Conservation (phyloP, 768 basidiomycete genomes). For the Boletus reticulatus region DNA sequence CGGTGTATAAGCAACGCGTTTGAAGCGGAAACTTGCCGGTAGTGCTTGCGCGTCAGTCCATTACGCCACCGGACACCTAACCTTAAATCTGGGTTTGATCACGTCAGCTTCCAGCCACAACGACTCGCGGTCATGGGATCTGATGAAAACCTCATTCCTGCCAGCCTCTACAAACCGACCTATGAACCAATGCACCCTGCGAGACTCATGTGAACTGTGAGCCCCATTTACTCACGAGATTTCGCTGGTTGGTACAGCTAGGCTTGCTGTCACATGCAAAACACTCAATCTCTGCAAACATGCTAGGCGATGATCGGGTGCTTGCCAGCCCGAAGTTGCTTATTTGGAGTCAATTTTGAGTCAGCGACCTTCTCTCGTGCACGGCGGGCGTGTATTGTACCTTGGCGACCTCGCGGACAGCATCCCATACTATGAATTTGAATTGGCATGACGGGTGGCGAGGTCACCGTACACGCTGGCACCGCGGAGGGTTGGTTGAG, state of each 20-base stretch:
- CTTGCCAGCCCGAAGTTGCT: neutral
- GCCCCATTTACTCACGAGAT: too few species aligned
- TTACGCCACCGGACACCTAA: conserved; percentile 19
- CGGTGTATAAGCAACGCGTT: neutral
- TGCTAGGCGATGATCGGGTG: neutral
- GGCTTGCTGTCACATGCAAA: too few species aligned
- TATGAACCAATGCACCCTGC: neutral
- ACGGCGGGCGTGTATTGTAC: neutral
- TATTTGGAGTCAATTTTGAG: neutral
- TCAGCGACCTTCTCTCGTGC: neutral
- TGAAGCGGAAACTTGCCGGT: too few species aligned
- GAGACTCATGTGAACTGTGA: neutral
- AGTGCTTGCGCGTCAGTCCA: neutral
- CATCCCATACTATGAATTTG: conserved; percentile 11
- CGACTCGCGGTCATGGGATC: too few species aligned
- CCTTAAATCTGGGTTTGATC: conserved; percentile 18
- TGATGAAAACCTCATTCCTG: neutral
- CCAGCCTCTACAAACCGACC: neutral
- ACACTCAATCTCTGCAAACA: neutral
- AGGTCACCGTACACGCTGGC: conserved; percentile 2
- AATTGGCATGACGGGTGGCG: conserved; percentile 13
- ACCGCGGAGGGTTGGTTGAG: neutral
- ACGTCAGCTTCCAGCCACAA: neutral
- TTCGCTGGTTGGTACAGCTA: too few species aligned
- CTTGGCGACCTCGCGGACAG: neutral